A percentile compares a stretch with the other conserved stretches of the same genome.
Conservation (phyloP, 78 protist species). For the Pigoraptor vietnamica region DNA sequence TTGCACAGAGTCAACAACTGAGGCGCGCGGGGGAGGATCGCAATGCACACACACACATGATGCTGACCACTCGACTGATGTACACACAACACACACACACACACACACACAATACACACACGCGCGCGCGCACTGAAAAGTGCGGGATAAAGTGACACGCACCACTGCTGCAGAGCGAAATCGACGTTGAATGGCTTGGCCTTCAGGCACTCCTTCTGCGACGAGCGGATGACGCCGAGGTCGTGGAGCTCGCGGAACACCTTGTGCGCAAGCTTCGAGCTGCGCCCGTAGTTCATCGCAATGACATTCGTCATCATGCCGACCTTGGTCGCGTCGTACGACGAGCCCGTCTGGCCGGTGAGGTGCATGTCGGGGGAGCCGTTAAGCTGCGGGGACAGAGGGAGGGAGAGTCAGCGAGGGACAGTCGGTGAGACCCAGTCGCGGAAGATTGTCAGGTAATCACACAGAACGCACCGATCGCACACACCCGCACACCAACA, state of each 20-base stretch:
- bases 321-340: not conserved
- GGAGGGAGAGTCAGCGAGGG: too few species aligned
- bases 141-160: not conserved
- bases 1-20: too few species aligned
- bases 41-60: too few species aligned
- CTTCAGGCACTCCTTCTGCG: not conserved
- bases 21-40: too few species aligned
- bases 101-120: not conserved
- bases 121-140: not conserved
- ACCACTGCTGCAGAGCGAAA: not conserved
- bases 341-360: not conserved
- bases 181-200: not conserved
- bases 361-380: not conserved
- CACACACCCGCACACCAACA: not conserved
- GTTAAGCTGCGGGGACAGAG: not conserved
- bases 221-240: not conserved
- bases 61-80: too few species aligned
- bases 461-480: not conserved
- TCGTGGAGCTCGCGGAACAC: not conserved
- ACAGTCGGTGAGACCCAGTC: too few species aligned
- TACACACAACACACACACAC: too few species aligned
- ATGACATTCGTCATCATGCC: not conserved
- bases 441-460: too few species aligned
- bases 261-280: not conserved
- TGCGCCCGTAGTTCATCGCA: not conserved